Conservation (phyloP, 2,329 filamentous ascomycete genomes). For the Fusarium xyrophilum region DNA sequence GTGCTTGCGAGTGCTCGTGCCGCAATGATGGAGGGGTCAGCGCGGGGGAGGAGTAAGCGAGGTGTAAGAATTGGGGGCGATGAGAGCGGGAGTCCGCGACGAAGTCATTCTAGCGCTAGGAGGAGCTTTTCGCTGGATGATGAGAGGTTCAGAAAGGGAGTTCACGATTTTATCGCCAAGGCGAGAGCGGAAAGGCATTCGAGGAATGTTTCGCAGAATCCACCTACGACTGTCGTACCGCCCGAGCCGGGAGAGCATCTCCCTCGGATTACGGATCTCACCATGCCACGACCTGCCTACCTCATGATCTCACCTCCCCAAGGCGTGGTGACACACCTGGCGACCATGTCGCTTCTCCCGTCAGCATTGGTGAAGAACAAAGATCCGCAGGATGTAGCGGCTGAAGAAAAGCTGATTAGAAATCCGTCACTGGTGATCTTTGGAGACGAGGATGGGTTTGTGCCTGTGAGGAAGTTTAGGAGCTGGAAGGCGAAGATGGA, state of each 20-base stretch:
- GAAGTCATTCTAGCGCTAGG: constrained; percentile 49
- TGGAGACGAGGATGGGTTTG: constrained; percentile 78
- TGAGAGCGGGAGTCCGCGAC: constrained; percentile 51
- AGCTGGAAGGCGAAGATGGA: constrained; percentile 68
- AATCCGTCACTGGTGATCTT: constrained; percentile 74
- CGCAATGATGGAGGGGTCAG: constrained; percentile 41
- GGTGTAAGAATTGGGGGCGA: constrained; percentile 60
- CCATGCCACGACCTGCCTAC: constrained; percentile 57
- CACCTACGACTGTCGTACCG: constrained; percentile 4
- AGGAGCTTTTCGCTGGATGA: constrained; percentile 54
- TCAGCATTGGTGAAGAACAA: constrained; percentile 35
- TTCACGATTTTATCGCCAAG: constrained; percentile 56
- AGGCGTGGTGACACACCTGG: constrained; percentile 65
- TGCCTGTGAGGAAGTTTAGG: constrained; percentile 68
- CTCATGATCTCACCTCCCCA: constrained; percentile 73
- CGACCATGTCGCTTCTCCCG: constrained; percentile 65
- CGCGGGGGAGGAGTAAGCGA: constrained; percentile 41
- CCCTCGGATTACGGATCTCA: constrained; percentile 46
- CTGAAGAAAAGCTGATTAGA: constrained; percentile 63
- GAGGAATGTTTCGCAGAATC: constrained; percentile 20
- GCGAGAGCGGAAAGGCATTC: constrained; percentile 42
- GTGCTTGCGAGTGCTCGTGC: constrained; percentile 50
- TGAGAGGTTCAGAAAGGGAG: constrained; percentile 55
- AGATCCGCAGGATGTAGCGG: constrained; percentile 40
- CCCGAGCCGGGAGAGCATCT: constrained; percentile 38